Conservation (phyloP, 177 flowering plant genomes). For the Vitis hybrid region DNA sequence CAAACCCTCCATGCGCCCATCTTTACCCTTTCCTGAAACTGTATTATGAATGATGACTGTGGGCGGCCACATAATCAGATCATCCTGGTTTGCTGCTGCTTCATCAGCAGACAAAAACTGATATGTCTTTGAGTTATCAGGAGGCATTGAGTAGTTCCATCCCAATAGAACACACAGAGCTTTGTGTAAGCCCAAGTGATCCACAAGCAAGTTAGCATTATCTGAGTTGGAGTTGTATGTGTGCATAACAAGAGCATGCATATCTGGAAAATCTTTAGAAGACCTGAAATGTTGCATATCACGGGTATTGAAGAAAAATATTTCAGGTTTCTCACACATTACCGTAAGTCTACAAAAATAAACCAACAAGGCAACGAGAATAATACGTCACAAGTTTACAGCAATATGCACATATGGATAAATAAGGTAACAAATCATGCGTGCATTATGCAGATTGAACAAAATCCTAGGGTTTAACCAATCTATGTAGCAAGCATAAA, state of each 20-base stretch:
- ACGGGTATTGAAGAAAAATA: constrained; percentile 40
- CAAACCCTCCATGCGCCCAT: constrained; percentile 91
- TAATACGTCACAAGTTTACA: constrained; percentile 1
- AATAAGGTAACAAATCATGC: neutral
- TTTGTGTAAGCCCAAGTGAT: constrained; percentile 94
- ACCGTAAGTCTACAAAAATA: constrained; percentile 9
- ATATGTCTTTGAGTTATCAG: constrained; percentile 85
- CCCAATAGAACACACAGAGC: constrained; percentile 93
- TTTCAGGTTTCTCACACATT: constrained; percentile 26
- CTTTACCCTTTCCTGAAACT: constrained; percentile 72
- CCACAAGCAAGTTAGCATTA: constrained; percentile 56
- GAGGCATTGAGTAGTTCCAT: constrained; percentile 76
- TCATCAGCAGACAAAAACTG: constrained; percentile 69
- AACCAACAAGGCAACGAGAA: constrained; percentile 3
- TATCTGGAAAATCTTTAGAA: constrained; percentile 77
- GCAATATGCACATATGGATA: too few species aligned
- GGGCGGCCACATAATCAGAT: constrained; percentile 96
- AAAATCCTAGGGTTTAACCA: neutral
- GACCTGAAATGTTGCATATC: constrained; percentile 70
- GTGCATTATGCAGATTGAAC: neutral
- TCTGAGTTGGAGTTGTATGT: constrained; percentile 79
- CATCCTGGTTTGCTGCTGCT: constrained; percentile 75
- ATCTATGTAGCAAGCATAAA: neutral
- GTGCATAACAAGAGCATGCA: constrained; percentile 86
- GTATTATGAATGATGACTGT: constrained; percentile 85